Base-by-base conservation (phyloP, 257 asterid genomes). In the Nicotiana tomentosiformis region DNA sequence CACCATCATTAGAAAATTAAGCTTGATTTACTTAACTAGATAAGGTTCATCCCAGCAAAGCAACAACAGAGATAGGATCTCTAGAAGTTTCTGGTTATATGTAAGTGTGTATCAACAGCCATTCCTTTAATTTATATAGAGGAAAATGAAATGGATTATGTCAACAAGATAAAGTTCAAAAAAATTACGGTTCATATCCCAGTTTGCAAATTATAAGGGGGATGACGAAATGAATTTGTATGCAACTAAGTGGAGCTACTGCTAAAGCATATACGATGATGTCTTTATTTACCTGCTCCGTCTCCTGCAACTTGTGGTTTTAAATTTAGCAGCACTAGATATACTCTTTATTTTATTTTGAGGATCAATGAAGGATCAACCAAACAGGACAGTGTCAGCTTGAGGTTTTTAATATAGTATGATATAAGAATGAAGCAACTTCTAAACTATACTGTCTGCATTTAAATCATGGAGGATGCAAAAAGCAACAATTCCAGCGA, bases 401-500 rank as follows among this genome's bases (percentile, higher is more conserved):
- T 43, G 78, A 70, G 37, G 60, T 1, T 20, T 69, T 37, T 70
- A 6, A 10, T 70, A 11, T 2, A 39, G 56, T 51, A 18, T 10
- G 37, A 58, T 58, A 70, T 70, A 43, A n/a, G 37, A 18, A 43
- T 43, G 78, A n/a, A 8, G 55, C 37, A n/a, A 43, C 60, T 70
- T 43, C 35, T n/a, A 10, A 51, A 43, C 33, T 10, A 20, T 29
- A 70, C 20, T 37, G 11, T 70, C 15, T 62, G 68, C 35, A 62
- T 53, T 46, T 72, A 77, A 46, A 11, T 7, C 17, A n/a, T 12
- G 17, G 51, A 49, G 7, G 35, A 37, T 67, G 56, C 49, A 65
- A 55, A 82, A 80, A 58, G 29, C 64, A 77, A 77, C 29, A 79
- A 80, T 18, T 53, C 64, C 49, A 69, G 77, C 82, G 43, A 32